Conservation (phyloP, 1,284 basidiomycete genomes). For the Ustilago loliicola region DNA sequence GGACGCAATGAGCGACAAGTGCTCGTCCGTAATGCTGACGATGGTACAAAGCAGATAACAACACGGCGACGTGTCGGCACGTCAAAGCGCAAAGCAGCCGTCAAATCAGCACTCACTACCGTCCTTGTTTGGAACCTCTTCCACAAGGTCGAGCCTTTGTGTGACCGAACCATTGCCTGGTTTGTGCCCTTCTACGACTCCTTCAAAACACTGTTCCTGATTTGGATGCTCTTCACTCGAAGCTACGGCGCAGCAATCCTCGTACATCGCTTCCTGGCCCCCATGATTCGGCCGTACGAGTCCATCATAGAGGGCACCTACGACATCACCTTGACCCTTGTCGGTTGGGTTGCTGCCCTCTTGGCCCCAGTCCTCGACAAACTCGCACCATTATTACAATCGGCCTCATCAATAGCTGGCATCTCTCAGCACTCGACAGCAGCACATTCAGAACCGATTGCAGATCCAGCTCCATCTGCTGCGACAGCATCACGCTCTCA, state of each 20-base stretch:
- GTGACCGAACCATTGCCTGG: conserved; percentile 49
- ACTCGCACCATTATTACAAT: neutral
- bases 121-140: conserved; percentile 53
- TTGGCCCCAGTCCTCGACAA: conserved; percentile 11
- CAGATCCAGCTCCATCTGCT: neutral
- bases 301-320: conserved; percentile 31
- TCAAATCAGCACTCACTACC: conserved; percentile 42
- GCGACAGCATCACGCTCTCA: neutral
- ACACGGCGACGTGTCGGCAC: conserved; percentile 33
- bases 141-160: conserved; percentile 39
- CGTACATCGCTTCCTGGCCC: conserved; percentile 42
- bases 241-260: conserved; percentile 49
- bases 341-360: conserved; percentile 17
- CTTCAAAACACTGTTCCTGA: conserved; percentile 51
- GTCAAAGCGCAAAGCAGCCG: conserved; percentile 33
- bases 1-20: conserved; percentile 37
- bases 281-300: conserved; percentile 43
- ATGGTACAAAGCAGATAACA: conserved; percentile 34
- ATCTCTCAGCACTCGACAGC: neutral
- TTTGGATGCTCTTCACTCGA: conserved; percentile 53
- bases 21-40: conserved; percentile 33
- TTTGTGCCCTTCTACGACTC: conserved; percentile 55
- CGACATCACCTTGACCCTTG: conserved; percentile 20
- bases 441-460: neutral
- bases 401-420: neutral